Conservation (phyloP, 139 green algal species). For the Chlorella sp. region DNA sequence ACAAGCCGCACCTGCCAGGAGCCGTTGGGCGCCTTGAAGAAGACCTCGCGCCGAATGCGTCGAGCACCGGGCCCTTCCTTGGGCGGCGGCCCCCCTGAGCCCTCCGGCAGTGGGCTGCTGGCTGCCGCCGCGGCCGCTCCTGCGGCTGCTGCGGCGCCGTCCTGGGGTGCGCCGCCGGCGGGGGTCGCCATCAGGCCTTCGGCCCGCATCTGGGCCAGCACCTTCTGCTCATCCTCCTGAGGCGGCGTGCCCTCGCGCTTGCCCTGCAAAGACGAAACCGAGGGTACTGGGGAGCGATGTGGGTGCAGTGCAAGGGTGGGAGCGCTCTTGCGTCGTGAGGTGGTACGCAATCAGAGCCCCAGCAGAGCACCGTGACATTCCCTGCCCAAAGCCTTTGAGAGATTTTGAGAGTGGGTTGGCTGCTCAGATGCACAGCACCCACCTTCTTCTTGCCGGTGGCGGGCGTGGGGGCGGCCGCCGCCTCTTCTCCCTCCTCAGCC, state of each 20-base stretch:
- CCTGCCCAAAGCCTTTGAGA: no score
- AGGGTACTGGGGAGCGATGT: no score
- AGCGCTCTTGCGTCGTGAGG: no score
- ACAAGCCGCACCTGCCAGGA: constrained; percentile 17
- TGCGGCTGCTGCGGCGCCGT: not conserved
- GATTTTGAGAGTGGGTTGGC: no score
- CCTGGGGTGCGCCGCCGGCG: not conserved
- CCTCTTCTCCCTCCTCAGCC: constrained; percentile 22
- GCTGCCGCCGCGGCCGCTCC: not conserved
- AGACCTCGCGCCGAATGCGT: constrained; percentile 44
- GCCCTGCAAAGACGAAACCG: constrained; percentile 12
- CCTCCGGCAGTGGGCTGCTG: not conserved
- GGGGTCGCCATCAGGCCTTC: constrained; percentile 32
- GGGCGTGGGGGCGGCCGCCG: not conserved
- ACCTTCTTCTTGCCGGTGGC: constrained; percentile 32
- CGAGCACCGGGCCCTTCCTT: constrained; percentile 11
- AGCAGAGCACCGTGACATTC: no score
- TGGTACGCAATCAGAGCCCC: no score
- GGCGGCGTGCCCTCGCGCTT: constrained; percentile 19
- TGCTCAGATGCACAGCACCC: no score
- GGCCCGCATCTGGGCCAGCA: constrained; percentile 44
- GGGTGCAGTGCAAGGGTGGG: no score
- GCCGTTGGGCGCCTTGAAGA: constrained; percentile 11
- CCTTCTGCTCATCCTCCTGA: constrained; percentile 35
- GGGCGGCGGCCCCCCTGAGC: constrained; percentile 11